Evolutionary conservation across 73 alveolate species (phyloP).

Genomic region (Paramecium caudatum): DNA sequence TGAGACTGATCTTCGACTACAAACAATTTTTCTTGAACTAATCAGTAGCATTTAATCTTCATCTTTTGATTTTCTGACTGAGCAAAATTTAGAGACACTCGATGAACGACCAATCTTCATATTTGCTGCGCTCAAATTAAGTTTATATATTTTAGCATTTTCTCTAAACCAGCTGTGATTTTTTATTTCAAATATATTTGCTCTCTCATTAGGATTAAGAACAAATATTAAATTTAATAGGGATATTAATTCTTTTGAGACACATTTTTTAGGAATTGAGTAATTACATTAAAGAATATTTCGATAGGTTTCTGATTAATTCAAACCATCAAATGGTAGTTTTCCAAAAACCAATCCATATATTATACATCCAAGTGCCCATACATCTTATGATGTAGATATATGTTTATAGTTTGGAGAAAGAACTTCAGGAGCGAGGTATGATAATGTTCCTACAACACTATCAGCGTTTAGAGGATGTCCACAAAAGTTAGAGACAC

Average conservation of each 20-base stretch:
- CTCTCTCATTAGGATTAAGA: slow-evolving; percentile 25
- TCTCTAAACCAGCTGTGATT: slow-evolving; percentile 34
- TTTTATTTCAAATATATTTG: background rate
- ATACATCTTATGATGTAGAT: slow-evolving; percentile 49
- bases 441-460: slow-evolving; percentile 65
- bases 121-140: background rate
- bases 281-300: slow-evolving; percentile 53
- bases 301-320: slow-evolving; percentile 25
- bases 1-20: slow-evolving; percentile 17
- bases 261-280: slow-evolving; percentile 19
- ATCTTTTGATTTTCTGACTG: background rate
- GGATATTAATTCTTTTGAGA: background rate
- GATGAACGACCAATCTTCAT: background rate
- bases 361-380: slow-evolving; percentile 72
- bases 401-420: background rate
- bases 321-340: slow-evolving; percentile 72
- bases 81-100: background rate
- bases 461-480: slow-evolving; percentile 1
- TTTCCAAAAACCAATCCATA: slow-evolving; percentile 64
- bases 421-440: slow-evolving; percentile 75
- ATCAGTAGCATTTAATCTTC: background rate
- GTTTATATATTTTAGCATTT: background rate
- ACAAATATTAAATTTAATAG: slow-evolving; percentile 3
- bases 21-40: background rate
- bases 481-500: slow-evolving; percentile 79